phyloP scores from a whole-genome alignment of 495 filamentous ascomycete species.

The Neohortaea acidophila region DNA sequence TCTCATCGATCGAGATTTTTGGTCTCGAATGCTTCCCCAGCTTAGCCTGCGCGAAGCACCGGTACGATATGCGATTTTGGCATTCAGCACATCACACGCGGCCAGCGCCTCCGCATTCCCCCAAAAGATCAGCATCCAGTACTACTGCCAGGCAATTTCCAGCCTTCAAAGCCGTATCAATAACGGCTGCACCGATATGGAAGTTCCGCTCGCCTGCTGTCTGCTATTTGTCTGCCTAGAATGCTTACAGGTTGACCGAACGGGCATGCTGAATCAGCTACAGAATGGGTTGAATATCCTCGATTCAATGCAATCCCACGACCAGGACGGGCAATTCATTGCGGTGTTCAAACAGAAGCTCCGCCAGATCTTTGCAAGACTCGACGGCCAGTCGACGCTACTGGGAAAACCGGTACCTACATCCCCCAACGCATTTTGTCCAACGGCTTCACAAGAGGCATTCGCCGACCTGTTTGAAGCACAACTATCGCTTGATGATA shows the following conservation, averaged over 20 bases:
- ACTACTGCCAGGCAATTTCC: no score
- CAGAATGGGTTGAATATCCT: slow-evolving; percentile 4
- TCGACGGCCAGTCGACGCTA: not conserved
- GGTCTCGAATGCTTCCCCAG: slow-evolving; percentile 2
- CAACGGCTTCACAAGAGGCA: no score
- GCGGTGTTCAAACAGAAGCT: not conserved
- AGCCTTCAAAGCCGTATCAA: no score
- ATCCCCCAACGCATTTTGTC: not conserved
- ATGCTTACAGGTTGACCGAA: slow-evolving; percentile 1
- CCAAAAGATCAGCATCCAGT: no score
- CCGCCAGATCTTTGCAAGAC: not conserved
- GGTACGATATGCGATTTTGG: slow-evolving; percentile 5
- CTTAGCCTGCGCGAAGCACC: slow-evolving; percentile 1
- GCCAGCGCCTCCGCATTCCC: no score
- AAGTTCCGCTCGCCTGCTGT: slow-evolving; percentile 1
- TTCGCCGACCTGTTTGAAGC: no score
- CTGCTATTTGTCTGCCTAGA: slow-evolving; percentile 7
- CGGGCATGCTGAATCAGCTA: slow-evolving; percentile 3
- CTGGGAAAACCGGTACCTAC: not conserved
- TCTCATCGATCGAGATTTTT: slow-evolving; percentile 4
- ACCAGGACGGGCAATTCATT: not conserved
- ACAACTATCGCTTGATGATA: no score
- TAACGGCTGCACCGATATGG: no score
- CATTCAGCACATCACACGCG: not conserved
- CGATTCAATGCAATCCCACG: not conserved